A percentile compares a stretch with the other conserved stretches of the same genome.
phyloP scores from a whole-genome alignment of 1,139 yeast genomes.

The Nadsonia commutata region DNA sequence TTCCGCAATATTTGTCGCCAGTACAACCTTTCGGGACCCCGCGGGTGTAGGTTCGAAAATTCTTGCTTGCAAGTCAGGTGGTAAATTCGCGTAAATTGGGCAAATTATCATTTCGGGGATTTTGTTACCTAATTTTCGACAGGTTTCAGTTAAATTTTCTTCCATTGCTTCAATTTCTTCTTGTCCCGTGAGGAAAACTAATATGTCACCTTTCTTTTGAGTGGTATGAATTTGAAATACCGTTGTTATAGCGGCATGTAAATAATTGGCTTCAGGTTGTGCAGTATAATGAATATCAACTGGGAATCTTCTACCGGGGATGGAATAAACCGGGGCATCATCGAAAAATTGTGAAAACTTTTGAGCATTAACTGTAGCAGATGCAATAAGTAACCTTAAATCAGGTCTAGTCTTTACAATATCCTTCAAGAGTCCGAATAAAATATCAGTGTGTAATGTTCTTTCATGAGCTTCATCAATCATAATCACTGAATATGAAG shows the following conservation, averaged over 20 bases:
- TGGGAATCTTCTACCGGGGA: constrained; percentile 80
- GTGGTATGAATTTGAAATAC: constrained; percentile 70
- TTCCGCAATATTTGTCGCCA: constrained; percentile 95
- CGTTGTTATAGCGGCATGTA: constrained; percentile 78
- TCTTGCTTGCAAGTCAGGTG: constrained; percentile 64
- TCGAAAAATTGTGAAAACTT: constrained; percentile 70
- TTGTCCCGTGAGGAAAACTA: constrained; percentile 86
- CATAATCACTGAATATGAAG: constrained; percentile 65
- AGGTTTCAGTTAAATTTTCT: constrained; percentile 52
- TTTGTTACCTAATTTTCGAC: constrained; percentile 45
- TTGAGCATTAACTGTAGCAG: constrained; percentile 87
- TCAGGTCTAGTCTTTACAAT: constrained; percentile 50
- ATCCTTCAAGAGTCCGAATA: constrained; percentile 69
- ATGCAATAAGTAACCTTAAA: constrained; percentile 63
- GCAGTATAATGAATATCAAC: constrained; percentile 78
- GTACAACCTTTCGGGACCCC: constrained; percentile 66
- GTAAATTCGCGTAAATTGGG: constrained; percentile 86
- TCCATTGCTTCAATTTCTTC: constrained; percentile 84
- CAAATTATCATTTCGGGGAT: constrained; percentile 57
- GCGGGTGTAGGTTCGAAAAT: constrained; percentile 84
- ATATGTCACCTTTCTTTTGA: constrained; percentile 68
- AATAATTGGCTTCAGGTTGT: constrained; percentile 79
- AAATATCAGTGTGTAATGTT: constrained; percentile 81
- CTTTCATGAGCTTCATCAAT: constrained; percentile 97
- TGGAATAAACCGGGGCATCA: constrained; percentile 70